Conservation (phyloP, 352 stramenopile species). For the Phytophthora brassicae region DNA sequence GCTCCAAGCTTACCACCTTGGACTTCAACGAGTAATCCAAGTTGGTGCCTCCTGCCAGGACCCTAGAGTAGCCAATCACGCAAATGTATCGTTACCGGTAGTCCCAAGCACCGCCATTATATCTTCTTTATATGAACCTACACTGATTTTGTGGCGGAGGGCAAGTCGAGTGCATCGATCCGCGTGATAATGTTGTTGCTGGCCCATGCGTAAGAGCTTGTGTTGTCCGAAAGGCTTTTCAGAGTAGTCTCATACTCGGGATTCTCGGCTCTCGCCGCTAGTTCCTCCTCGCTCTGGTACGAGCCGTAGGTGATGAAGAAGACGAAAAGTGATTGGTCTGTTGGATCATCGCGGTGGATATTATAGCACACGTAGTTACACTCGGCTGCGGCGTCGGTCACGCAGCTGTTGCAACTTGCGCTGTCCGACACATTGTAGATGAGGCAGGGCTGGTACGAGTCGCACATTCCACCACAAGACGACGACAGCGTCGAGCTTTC, state of each 20-base stretch:
- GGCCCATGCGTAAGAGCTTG: constrained; percentile 23
- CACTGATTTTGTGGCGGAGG: constrained; percentile 12
- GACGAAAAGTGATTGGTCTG: constrained; percentile 15
- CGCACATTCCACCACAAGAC: constrained; percentile 19
- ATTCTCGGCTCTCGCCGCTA: constrained; percentile 18
- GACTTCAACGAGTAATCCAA: constrained; percentile 22
- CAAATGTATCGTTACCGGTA: not conserved
- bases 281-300: constrained; percentile 30
- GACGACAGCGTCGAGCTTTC: constrained; percentile 22
- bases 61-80: constrained; percentile 1
- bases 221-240: constrained; percentile 20
- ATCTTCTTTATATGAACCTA: constrained; percentile 2
- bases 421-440: constrained; percentile 26
- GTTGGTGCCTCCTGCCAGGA: constrained; percentile 17
- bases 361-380: constrained; percentile 29
- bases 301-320: constrained; percentile 30
- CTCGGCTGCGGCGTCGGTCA: constrained; percentile 4
- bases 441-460: constrained; percentile 21
- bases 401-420: constrained; percentile 16
- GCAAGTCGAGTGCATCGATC: constrained; percentile 22
- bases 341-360: constrained; percentile 9
- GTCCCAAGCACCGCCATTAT: not conserved
- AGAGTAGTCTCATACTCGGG: constrained; percentile 10
- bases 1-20: constrained; percentile 26
- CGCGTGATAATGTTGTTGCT: constrained; percentile 27